These are phyloP conservation scores for Debaryomyces psychrophilus DNA, from an alignment of 1,139 yeast species.

Conservation along the genomic window DNA sequence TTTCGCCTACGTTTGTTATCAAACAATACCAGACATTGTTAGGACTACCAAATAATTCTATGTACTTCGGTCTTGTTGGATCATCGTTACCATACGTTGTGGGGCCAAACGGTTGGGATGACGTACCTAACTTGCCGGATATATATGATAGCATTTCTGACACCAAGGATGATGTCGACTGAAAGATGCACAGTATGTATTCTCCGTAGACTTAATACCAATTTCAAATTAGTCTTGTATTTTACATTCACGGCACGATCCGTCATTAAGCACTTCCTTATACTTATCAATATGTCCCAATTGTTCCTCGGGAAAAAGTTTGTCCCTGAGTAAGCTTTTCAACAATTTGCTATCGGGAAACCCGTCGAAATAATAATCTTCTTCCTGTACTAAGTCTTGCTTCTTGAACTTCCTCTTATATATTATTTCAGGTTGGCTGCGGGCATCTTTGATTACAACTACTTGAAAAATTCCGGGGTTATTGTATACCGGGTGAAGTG, in stretches of 20 bases:
- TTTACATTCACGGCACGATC: slow-evolving; percentile 18
- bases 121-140: slow-evolving; percentile 18
- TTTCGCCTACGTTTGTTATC: slow-evolving; percentile 49
- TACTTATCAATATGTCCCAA: slow-evolving; percentile 41
- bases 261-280: slow-evolving; percentile 13
- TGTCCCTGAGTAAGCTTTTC: slow-evolving; percentile 38
- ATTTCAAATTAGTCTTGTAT: slow-evolving; percentile 12
- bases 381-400: slow-evolving; percentile 30
- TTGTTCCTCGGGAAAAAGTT: slow-evolving; percentile 30
- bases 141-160: slow-evolving; percentile 5
- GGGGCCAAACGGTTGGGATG: slow-evolving; percentile 44
- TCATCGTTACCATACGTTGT: slow-evolving; percentile 47
- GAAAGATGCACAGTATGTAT: slow-evolving; percentile 5
- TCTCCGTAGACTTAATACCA: slow-evolving; percentile 1
- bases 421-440: slow-evolving; percentile 23
- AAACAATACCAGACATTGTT: slow-evolving; percentile 46
- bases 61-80: slow-evolving; percentile 44
- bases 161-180: slow-evolving; percentile 4
- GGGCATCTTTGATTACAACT: slow-evolving; percentile 17
- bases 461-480: slow-evolving; percentile 45
- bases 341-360: slow-evolving; percentile 50
- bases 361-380: slow-evolving; percentile 43
- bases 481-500: slow-evolving; percentile 43
- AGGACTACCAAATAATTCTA: slow-evolving; percentile 45
- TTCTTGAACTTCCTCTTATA: slow-evolving; percentile 45